phyloP scores from a whole-genome alignment of 805 yeast genomes.

The Metschnikowia similis region DNA sequence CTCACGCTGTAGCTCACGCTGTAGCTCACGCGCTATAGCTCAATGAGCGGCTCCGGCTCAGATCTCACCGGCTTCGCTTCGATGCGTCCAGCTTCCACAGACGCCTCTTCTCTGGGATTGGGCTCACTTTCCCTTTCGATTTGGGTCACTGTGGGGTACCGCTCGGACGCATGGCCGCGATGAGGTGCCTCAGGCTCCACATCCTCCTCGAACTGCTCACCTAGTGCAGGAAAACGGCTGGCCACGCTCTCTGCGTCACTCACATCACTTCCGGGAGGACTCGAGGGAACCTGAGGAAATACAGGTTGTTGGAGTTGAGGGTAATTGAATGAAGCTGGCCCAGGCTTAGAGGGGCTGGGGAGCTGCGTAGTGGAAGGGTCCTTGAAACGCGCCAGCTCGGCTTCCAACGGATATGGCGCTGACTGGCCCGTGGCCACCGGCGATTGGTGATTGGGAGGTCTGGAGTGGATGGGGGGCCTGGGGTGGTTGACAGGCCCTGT shows the following conservation, averaged over 20 bases:
- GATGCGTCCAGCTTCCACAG: neutral
- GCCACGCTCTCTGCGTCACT: conserved; percentile 18
- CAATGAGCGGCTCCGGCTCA: conserved; percentile 34
- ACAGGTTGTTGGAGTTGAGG: neutral
- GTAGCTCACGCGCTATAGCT: conserved; percentile 19
- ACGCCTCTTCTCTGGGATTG: neutral
- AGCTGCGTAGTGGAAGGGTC: neutral
- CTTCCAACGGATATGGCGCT: conserved; percentile 2
- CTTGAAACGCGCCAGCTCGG: neutral
- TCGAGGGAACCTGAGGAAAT: conserved; percentile 12
- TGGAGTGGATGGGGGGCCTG: neutral
- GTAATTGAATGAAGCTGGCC: neutral
- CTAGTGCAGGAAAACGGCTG: conserved; percentile 18
- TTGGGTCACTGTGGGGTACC: conserved; percentile 7
- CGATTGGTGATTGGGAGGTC: neutral
- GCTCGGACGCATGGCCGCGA: conserved; percentile 12
- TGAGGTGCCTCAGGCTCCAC: neutral
- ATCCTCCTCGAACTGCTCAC: conserved; percentile 5
- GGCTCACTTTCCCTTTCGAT: conserved; percentile 3
- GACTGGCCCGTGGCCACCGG: neutral
- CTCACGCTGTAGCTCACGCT: too few species aligned
- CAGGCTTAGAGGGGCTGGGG: neutral
- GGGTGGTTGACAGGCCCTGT: neutral
- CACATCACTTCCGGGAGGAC: conserved; percentile 13
- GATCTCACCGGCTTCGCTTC: neutral